Evolutionary conservation across 2,329 filamentous ascomycete species (phyloP).

Genomic region (Aureobasidium vineae): DNA sequence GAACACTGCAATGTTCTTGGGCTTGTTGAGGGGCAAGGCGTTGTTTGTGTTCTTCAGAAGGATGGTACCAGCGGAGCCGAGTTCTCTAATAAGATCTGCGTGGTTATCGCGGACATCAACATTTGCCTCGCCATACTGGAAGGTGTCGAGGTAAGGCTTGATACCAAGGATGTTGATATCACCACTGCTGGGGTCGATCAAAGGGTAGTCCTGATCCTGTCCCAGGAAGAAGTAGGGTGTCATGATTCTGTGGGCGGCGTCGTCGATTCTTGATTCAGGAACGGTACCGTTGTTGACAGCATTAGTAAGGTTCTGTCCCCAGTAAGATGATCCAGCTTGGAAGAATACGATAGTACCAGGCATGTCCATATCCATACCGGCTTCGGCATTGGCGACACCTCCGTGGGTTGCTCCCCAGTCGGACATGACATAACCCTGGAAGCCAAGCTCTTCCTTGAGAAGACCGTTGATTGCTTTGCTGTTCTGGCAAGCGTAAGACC

Average conservation of each 20-base stretch:
- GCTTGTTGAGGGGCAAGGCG: constrained; percentile 53
- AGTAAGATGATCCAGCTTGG: constrained; percentile 24
- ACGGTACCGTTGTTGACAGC: constrained; percentile 55
- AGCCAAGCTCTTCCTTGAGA: constrained; percentile 70
- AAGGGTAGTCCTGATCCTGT: constrained; percentile 59
- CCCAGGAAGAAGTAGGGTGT: constrained; percentile 57
- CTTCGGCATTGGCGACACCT: constrained; percentile 56
- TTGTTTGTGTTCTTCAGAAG: constrained; percentile 63
- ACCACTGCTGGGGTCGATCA: constrained; percentile 37
- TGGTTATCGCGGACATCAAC: constrained; percentile 46
- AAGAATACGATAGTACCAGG: constrained; percentile 32
- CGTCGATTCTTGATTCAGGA: constrained; percentile 53
- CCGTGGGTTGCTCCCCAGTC: constrained; percentile 60
- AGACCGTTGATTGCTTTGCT: constrained; percentile 65
- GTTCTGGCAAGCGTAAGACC: constrained; percentile 59
- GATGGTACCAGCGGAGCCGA: constrained; percentile 57
- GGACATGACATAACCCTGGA: constrained; percentile 48
- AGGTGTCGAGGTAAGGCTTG: constrained; percentile 50
- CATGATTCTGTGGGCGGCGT: constrained; percentile 55
- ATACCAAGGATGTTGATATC: constrained; percentile 52
- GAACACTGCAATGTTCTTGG: constrained; percentile 42
- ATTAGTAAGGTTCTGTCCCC: constrained; percentile 43
- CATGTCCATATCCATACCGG: constrained; percentile 58
- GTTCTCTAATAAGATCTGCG: constrained; percentile 50
- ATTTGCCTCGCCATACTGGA: constrained; percentile 33